phyloP scores from a whole-genome alignment of 2,329 filamentous ascomycete species.

The Hymenoscyphus scutula region DNA sequence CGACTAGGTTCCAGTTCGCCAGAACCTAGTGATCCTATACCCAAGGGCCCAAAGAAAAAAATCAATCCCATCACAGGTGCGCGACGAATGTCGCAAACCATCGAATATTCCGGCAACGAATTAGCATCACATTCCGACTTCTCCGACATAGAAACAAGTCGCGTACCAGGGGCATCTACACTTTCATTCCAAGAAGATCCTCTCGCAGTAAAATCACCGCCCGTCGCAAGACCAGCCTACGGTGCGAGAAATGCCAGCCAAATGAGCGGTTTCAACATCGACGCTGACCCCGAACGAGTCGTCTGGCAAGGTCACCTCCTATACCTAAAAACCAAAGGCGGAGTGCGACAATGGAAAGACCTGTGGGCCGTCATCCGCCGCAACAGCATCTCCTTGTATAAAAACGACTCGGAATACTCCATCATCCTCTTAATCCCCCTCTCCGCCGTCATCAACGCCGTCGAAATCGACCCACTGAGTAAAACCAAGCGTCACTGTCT shows the following conservation, averaged over 20 bases:
- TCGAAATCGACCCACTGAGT: conserved; percentile 86
- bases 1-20: conserved; percentile 53
- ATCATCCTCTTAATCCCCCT: conserved; percentile 80
- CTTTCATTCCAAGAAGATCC: conserved; percentile 34
- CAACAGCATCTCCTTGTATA: conserved; percentile 84
- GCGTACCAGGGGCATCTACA: conserved; percentile 31
- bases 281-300: conserved; percentile 79
- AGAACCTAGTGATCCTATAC: conserved; percentile 48
- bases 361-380: conserved; percentile 89
- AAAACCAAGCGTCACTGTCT: conserved; percentile 83
- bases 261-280: conserved; percentile 52
- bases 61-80: conserved; percentile 17
- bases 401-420: conserved; percentile 87
- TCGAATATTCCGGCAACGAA: conserved; percentile 66
- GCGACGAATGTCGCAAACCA: conserved; percentile 58
- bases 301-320: conserved; percentile 91
- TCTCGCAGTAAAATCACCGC: conserved; percentile 34
- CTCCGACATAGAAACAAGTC: conserved; percentile 63
- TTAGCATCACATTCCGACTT: conserved; percentile 83
- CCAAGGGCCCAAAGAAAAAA: conserved; percentile 26
- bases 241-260: conserved; percentile 59
- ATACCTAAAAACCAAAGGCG: conserved; percentile 76
- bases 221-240: conserved; percentile 36
- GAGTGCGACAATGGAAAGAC: conserved; percentile 90
- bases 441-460: conserved; percentile 77